Conservation (phyloP, 2,329 filamentous ascomycete species). For the Aspergillus jensenii region DNA sequence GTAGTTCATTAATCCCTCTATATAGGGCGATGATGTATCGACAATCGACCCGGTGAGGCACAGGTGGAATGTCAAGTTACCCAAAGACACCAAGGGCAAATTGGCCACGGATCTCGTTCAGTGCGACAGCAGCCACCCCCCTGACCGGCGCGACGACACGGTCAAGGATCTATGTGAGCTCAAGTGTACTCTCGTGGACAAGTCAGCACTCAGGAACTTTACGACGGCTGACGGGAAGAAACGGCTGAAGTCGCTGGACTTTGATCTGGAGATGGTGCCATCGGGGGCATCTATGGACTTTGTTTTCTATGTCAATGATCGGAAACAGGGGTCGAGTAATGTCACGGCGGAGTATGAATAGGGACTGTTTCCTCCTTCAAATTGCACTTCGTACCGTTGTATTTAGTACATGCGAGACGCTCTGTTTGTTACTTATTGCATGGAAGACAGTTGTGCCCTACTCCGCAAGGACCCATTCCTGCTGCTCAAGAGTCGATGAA, state of each 20-base stretch:
- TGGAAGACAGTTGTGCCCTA: no score
- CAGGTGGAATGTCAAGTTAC: not conserved
- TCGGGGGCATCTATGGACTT: not conserved
- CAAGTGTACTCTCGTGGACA: not conserved
- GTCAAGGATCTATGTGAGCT: not conserved
- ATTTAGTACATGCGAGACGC: no score
- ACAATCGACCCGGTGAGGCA: not conserved
- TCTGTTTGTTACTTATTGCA: no score
- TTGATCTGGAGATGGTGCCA: slow-evolving; percentile 6
- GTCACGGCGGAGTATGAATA: not conserved
- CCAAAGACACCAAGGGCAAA: not conserved
- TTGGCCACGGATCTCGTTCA: not conserved
- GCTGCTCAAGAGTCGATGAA: no score
- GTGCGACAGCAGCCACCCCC: not conserved
- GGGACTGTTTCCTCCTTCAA: no score
- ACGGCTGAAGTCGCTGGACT: not conserved
- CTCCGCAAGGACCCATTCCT: no score
- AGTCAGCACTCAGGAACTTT: not conserved
- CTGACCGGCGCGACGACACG: not conserved
- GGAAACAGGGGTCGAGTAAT: not conserved
- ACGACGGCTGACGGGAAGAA: not conserved
- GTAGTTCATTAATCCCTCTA: no score
- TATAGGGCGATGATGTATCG: slow-evolving; percentile 1
- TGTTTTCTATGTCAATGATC: not conserved
- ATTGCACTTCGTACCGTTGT: no score